phyloP scores from a whole-genome alignment of 2,329 filamentous ascomycete genomes.

The Arthrobotrys conoides region DNA sequence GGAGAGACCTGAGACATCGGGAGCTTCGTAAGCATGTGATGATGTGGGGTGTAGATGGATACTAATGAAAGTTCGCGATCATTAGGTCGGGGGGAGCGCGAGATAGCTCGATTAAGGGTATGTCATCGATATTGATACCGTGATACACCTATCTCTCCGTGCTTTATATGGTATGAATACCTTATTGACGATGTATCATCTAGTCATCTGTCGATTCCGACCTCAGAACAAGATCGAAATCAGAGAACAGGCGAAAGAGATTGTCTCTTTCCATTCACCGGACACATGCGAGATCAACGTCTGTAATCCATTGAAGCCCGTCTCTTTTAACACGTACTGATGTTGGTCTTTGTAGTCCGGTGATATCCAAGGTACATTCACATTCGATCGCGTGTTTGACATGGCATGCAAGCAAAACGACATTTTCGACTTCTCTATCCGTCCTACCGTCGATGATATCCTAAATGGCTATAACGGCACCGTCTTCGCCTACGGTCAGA shows the following conservation, averaged over 20 bases:
- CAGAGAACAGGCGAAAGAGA: conserved; percentile 88
- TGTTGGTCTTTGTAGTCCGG: conserved; percentile 64
- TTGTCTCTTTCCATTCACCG: conserved; percentile 88
- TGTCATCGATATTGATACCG: conserved; percentile 61
- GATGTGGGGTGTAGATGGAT: conserved; percentile 33
- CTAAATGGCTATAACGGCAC: conserved; percentile 99
- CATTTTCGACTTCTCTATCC: conserved; percentile 98
- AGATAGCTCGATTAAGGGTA: conserved; percentile 72
- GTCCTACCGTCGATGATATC: conserved; percentile 95
- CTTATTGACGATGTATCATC: background rate
- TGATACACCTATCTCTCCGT: background rate
- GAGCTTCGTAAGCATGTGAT: conserved; percentile 35
- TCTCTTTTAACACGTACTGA: conserved; percentile 1
- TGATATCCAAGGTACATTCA: conserved; percentile 77
- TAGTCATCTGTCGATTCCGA: conserved; percentile 94
- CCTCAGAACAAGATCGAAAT: conserved; percentile 97
- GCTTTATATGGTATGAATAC: background rate
- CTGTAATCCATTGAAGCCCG: conserved; percentile 62
- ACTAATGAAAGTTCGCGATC: background rate
- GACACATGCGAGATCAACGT: conserved; percentile 91
- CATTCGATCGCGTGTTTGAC: conserved; percentile 97
- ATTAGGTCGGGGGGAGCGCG: conserved; percentile 64
- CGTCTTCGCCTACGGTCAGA: conserved; percentile 97
- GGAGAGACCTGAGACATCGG: background rate
- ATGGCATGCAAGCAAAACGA: conserved; percentile 91